phyloP scores from a whole-genome alignment of 2,329 filamentous ascomycete genomes.

The Sporothrix pseudoabietina region DNA sequence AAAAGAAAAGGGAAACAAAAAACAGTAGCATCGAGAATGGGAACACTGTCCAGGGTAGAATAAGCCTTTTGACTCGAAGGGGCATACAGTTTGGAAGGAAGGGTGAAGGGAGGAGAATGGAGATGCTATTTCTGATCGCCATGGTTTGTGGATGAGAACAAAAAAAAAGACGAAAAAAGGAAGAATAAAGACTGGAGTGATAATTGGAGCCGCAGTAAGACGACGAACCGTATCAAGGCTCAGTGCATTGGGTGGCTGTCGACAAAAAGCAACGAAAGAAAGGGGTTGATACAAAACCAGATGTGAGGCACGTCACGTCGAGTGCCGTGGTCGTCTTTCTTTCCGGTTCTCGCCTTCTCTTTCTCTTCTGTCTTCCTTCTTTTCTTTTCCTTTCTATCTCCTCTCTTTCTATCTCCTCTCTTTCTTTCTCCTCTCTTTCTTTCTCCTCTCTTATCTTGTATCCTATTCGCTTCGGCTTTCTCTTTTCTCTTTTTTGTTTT shows the following conservation, averaged over 20 bases:
- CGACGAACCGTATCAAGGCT: not conserved
- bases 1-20: not conserved
- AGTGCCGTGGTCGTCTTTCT: not conserved
- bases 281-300: conserved; percentile 26
- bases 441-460: not conserved
- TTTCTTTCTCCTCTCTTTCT: not conserved
- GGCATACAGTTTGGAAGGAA: not conserved
- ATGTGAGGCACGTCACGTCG: conserved; percentile 18
- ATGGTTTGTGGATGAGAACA: not conserved
- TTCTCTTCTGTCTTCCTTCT: conserved; percentile 11
- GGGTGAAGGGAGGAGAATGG: not conserved
- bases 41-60: not conserved
- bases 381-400: conserved; percentile 1
- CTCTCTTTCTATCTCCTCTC: not conserved
- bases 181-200: not conserved
- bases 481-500: not conserved
- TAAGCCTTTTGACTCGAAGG: not conserved
- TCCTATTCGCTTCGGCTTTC: not conserved
- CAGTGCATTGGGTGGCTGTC: not conserved
- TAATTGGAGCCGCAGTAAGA: not conserved
- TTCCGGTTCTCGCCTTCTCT: not conserved
- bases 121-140: conserved; percentile 8
- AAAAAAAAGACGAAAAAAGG: not conserved
- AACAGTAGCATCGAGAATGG: conserved; percentile 11
- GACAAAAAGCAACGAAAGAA: not conserved